A percentile compares a stretch with the other conserved stretches of the same genome.
Evolutionary conservation across 768 basidiomycete species (phyloP).

Genomic region (Rhizopogon roseolus): DNA sequence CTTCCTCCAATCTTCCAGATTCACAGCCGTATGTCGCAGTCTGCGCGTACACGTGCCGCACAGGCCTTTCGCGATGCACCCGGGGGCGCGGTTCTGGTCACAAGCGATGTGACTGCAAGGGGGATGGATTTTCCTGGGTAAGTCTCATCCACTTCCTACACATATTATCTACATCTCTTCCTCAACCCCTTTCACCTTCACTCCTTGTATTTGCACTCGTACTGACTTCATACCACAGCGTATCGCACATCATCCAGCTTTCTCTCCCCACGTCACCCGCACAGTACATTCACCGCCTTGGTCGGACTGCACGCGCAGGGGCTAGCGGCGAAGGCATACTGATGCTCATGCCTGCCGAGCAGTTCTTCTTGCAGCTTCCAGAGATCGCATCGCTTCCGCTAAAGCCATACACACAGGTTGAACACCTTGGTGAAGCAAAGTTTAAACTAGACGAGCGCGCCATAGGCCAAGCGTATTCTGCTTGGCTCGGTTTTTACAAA

Average conservation of each 20-base stretch:
- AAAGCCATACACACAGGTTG: slow-evolving; percentile 21
- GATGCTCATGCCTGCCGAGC: slow-evolving; percentile 48
- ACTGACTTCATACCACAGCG: slow-evolving; percentile 25
- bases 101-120: slow-evolving; percentile 56
- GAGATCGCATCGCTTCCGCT: slow-evolving; percentile 39
- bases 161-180: not conserved
- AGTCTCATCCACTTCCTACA: slow-evolving; percentile 8
- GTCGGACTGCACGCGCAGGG: slow-evolving; percentile 74
- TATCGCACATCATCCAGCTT: slow-evolving; percentile 56
- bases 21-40: slow-evolving; percentile 53
- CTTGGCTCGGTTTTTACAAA: slow-evolving; percentile 58
- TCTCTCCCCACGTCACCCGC: slow-evolving; percentile 67
- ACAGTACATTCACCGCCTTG: slow-evolving; percentile 78
- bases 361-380: slow-evolving; percentile 38
- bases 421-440: slow-evolving; percentile 19
- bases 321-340: slow-evolving; percentile 55
- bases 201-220: not conserved
- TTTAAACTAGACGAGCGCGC: slow-evolving; percentile 28
- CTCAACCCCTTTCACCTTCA: not conserved
- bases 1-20: slow-evolving; percentile 45
- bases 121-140: slow-evolving; percentile 67
- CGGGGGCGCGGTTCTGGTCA: slow-evolving; percentile 42
- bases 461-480: slow-evolving; percentile 49
- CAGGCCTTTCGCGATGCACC: slow-evolving; percentile 41
- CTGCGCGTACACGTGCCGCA: slow-evolving; percentile 41